Evolutionary conservation across 2,329 filamentous ascomycete species (phyloP), one percentile per base, ranked within the genome.

Genomic region (Penicillium sp.): DNA sequence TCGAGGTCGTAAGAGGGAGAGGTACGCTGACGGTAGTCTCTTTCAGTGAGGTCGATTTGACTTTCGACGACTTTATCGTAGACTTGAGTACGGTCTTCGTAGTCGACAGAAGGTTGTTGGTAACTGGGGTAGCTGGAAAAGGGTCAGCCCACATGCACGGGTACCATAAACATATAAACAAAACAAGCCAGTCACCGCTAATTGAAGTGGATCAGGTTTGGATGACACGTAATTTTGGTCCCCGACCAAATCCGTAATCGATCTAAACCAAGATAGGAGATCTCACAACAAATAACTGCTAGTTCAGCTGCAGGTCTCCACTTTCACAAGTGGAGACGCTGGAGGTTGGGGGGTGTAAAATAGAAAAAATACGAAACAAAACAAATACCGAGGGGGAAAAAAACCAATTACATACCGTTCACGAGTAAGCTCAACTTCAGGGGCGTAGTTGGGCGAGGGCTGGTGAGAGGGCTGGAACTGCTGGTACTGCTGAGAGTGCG

Each of bases 21-120:
- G 64, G 78, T 79, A 66, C 79, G 81, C 84, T 86, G 75, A 84
- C 84, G 79, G 83, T 89, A 81, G 83, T 88, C 79, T 84, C 85
- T 79, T 65, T 81, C 79, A 70, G 80, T 79, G 63, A 79, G 66
- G 70, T 83, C 80, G 66, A 83, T 74, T 66, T 82, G 80, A 59
- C 72, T 73, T 62, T 79, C 73, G 61, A 76, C 72, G 62, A 73
- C 67, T 57, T 75, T 75, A 65, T 78, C 74, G 68, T 72, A 70
- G 62, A 70, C 70, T 59, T 70, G 69, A 51, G 70, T 70, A 65
- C 69, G 70, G 61, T 78, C 76, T 71, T 78, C 74, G 72, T 69
- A 75, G 61, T 79, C 79, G 70, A 76, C 76, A 74, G 79, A 79
- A 75, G 79, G 78, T 64, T 81, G 78, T 73, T 81, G 78, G 70